These are phyloP conservation scores for Fusarium cyanostomum DNA, from an alignment of 2,329 filamentous ascomycete species.

Conservation along the genomic window DNA sequence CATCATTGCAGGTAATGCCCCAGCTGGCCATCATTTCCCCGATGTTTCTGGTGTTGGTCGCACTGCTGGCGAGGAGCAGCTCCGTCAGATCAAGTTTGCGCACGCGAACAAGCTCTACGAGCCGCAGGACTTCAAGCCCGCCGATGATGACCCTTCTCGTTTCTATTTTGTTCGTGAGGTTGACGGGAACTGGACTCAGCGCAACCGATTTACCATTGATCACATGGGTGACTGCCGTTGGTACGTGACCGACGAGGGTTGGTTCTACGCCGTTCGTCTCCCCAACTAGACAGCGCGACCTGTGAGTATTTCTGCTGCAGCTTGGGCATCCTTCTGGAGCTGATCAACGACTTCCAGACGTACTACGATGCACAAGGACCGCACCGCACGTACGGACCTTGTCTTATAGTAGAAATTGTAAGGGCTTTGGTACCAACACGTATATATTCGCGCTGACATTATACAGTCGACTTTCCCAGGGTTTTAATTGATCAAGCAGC, in stretches of 20 bases:
- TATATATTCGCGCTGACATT: not conserved
- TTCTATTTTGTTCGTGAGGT: slow-evolving; percentile 70
- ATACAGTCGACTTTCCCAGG: slow-evolving; percentile 7
- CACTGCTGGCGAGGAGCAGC: slow-evolving; percentile 58
- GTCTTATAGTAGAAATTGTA: slow-evolving; percentile 8
- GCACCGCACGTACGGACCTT: not conserved
- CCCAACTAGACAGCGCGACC: slow-evolving; percentile 45
- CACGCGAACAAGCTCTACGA: slow-evolving; percentile 61
- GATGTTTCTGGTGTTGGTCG: slow-evolving; percentile 63
- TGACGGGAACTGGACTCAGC: slow-evolving; percentile 68
- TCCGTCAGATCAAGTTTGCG: slow-evolving; percentile 60
- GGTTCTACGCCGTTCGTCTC: slow-evolving; percentile 69
- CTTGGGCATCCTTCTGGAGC: not conserved
- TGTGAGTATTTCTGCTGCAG: slow-evolving; percentile 11
- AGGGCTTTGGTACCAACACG: not conserved
- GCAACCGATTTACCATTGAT: slow-evolving; percentile 69
- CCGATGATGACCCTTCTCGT: slow-evolving; percentile 66
- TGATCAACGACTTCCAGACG: slow-evolving; percentile 15
- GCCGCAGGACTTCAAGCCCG: slow-evolving; percentile 70
- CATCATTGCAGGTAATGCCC: slow-evolving; percentile 54
- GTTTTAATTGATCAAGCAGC: not conserved
- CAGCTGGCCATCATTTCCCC: slow-evolving; percentile 48
- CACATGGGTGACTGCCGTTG: slow-evolving; percentile 65
- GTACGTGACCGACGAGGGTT: slow-evolving; percentile 66
- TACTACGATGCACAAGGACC: slow-evolving; percentile 11